Conservation (phyloP, 176 grass and related monocot genomes). For the Oryza glaberrima region DNA sequence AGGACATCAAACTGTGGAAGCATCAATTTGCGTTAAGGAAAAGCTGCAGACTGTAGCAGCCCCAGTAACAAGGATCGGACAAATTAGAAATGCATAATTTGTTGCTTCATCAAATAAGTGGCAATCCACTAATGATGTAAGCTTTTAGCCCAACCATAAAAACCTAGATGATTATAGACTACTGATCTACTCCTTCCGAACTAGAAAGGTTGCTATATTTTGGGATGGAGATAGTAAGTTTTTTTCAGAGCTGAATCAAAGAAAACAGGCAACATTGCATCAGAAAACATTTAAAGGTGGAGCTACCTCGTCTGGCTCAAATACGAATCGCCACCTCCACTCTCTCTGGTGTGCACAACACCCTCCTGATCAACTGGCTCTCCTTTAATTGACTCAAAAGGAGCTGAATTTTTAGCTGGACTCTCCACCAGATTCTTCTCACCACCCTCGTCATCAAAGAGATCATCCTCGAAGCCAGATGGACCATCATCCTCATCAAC, state of each 20-base stretch:
- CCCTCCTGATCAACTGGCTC: slow-evolving; percentile 39
- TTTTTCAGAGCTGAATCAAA: slow-evolving; percentile 9
- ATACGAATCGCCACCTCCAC: slow-evolving; percentile 68
- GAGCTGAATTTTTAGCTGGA: slow-evolving; percentile 19
- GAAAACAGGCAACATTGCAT: background rate
- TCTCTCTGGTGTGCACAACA: slow-evolving; percentile 13
- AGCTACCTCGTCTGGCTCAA: slow-evolving; percentile 84
- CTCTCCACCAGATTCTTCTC: slow-evolving; percentile 40
- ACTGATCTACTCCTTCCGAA: background rate
- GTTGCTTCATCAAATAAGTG: background rate
- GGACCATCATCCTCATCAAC: slow-evolving; percentile 55
- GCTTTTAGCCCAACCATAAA: no score
- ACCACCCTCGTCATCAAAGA: slow-evolving; percentile 36
- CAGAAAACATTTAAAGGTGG: background rate
- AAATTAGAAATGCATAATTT: background rate
- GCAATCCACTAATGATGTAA: no score
- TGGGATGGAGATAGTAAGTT: no score
- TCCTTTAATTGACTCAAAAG: slow-evolving; percentile 35
- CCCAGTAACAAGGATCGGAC: background rate
- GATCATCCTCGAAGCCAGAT: slow-evolving; percentile 62
- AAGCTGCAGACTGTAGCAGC: background rate
- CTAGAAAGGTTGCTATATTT: no score
- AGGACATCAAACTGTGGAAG: slow-evolving; percentile 8
- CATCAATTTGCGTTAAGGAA: slow-evolving; percentile 9
- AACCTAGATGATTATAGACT: background rate